Conservation (phyloP, 2,329 filamentous ascomycete species). For the Thelonectria blattea region DNA sequence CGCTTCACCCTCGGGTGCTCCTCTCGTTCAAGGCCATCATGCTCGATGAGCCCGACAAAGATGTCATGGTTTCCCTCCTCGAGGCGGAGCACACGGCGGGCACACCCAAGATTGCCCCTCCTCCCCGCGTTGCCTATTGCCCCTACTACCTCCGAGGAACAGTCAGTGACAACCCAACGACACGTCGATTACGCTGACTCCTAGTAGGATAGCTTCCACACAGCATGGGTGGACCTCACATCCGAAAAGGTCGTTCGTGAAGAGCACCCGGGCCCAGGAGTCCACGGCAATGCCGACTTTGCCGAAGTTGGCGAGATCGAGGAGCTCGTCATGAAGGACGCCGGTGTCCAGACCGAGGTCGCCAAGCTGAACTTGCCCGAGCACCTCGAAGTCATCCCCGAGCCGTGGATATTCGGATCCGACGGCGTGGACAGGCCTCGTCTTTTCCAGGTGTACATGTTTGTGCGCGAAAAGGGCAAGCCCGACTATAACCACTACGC, state of each 20-base stretch:
- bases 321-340: slow-evolving; percentile 15
- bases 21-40: slow-evolving; percentile 20
- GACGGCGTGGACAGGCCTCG: slow-evolving; percentile 12
- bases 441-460: slow-evolving; percentile 21
- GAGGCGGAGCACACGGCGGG: slow-evolving; percentile 5
- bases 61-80: slow-evolving; percentile 9
- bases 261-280: background rate
- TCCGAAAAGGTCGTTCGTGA: background rate
- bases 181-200: background rate
- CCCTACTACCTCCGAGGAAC: slow-evolving; percentile 18
- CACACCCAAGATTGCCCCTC: background rate
- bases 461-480: slow-evolving; percentile 17
- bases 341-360: slow-evolving; percentile 8
- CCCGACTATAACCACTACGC: slow-evolving; percentile 21
- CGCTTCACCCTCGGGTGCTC: slow-evolving; percentile 9
- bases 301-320: slow-evolving; percentile 15
- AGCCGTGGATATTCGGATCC: slow-evolving; percentile 20
- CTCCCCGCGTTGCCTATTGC: slow-evolving; percentile 9
- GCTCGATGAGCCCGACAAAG: slow-evolving; percentile 18
- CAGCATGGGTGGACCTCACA: slow-evolving; percentile 11
- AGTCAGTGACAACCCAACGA: background rate
- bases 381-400: slow-evolving; percentile 12
- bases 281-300: slow-evolving; percentile 15
- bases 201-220: slow-evolving; percentile 6
- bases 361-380: slow-evolving; percentile 13